Evolutionary conservation across 805 yeast species (phyloP).

Genomic region (Wickerhamomyces bisporus): DNA sequence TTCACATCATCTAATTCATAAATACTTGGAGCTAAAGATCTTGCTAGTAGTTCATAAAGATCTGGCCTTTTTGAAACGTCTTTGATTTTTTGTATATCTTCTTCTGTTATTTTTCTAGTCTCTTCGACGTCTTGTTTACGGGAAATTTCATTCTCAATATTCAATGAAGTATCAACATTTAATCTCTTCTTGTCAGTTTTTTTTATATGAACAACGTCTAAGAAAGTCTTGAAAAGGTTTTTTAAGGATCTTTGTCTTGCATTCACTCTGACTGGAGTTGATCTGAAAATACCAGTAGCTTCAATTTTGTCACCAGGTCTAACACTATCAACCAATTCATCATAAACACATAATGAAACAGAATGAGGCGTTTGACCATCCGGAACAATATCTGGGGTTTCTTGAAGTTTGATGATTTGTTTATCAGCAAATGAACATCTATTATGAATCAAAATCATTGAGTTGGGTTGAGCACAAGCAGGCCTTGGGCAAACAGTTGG

Average conservation of each 20-base stretch:
- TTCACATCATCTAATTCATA: conserved; percentile 96
- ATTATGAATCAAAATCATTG: conserved; percentile 89
- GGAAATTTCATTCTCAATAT: conserved; percentile 37
- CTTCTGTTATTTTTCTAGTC: conserved; percentile 58
- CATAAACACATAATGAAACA: conserved; percentile 88
- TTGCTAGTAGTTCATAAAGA: conserved; percentile 76
- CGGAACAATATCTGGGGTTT: conserved; percentile 93
- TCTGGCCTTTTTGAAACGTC: conserved; percentile 65
- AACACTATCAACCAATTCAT: conserved; percentile 89
- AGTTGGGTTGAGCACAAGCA: conserved; percentile 73
- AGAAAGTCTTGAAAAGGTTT: conserved; percentile 82
- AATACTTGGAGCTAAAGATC: conserved; percentile 95
- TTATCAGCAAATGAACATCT: conserved; percentile 92
- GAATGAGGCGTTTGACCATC: conserved; percentile 99
- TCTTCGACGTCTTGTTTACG: conserved; percentile 75
- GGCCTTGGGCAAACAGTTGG: conserved; percentile 91
- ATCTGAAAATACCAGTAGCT: conserved; percentile 91
- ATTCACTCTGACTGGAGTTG: conserved; percentile 86
- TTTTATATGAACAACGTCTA: conserved; percentile 90
- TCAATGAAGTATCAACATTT: conserved; percentile 74
- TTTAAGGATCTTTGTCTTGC: conserved; percentile 80
- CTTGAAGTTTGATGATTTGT: conserved; percentile 90
- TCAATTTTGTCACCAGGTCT: conserved; percentile 96
- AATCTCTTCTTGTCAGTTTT: conserved; percentile 78
- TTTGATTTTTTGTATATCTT: conserved; percentile 61